A percentile compares a stretch with the other conserved stretches of the same genome.
Conservation (phyloP, 2,329 filamentous ascomycete species). For the Aspergillus ochraceoroseus region DNA sequence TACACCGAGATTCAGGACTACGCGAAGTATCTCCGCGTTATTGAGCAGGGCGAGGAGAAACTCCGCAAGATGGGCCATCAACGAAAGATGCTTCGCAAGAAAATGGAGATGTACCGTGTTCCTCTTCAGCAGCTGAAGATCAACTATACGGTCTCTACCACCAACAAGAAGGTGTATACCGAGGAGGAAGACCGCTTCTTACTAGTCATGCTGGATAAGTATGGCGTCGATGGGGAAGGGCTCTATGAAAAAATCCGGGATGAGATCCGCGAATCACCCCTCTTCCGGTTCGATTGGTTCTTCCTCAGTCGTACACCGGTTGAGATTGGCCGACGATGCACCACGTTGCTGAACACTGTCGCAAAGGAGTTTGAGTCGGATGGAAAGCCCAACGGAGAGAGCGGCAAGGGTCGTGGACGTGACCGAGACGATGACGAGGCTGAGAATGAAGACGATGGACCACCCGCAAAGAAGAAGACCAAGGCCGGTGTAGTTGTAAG, state of each 20-base stretch:
- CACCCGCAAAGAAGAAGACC: conserved; percentile 89
- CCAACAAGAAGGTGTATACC: conserved; percentile 99
- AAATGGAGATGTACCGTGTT: conserved; percentile 94
- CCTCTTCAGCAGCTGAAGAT: conserved; percentile 96
- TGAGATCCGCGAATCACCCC: conserved; percentile 86
- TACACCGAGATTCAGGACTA: conserved; percentile 88
- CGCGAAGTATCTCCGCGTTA: conserved; percentile 78
- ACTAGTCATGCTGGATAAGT: conserved; percentile 84
- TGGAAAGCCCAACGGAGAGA: conserved; percentile 55
- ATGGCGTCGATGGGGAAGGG: conserved; percentile 83
- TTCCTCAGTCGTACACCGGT: conserved; percentile 91
- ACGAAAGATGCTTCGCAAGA: conserved; percentile 86
- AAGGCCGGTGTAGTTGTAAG: conserved; percentile 84
- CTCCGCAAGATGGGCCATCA: conserved; percentile 85
- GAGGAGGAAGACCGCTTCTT: conserved; percentile 97
- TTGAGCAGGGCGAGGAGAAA: conserved; percentile 89
- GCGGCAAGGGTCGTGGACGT: conserved; percentile 59
- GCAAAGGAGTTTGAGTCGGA: conserved; percentile 86
- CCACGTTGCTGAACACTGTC: conserved; percentile 88
- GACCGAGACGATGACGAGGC: conserved; percentile 74
- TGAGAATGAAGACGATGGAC: conserved; percentile 72
- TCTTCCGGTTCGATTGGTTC: conserved; percentile 99
- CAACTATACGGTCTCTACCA: conserved; percentile 97
- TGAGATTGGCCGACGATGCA: conserved; percentile 87
- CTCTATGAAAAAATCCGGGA: conserved; percentile 95